A percentile compares a stretch with the other conserved stretches of the same genome.
Evolutionary conservation across 2,329 filamentous ascomycete species (phyloP).

Genomic region (Daldinia sp.): DNA sequence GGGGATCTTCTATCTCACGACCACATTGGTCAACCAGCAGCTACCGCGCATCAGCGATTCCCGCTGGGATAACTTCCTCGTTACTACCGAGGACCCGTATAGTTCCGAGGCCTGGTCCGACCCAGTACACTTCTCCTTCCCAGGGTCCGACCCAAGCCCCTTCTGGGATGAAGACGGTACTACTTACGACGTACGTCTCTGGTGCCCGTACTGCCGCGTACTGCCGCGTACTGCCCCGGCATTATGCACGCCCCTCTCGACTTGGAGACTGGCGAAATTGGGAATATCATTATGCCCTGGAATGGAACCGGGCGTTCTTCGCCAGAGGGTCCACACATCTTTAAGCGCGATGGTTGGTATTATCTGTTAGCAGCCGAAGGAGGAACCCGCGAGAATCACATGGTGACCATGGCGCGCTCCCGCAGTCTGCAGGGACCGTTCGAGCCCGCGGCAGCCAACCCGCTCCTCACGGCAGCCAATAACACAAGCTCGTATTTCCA

Average conservation of each 20-base stretch:
- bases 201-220: neutral
- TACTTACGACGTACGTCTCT: neutral
- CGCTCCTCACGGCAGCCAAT: conserved; percentile 41
- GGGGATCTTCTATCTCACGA: neutral
- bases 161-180: neutral
- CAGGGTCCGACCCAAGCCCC: neutral
- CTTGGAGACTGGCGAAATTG: neutral
- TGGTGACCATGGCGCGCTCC: conserved; percentile 43
- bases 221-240: neutral
- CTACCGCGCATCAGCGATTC: neutral
- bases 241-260: neutral
- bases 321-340: neutral
- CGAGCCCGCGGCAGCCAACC: conserved; percentile 40
- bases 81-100: neutral
- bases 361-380: neutral
- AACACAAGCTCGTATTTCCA: conserved; percentile 29
- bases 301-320: neutral
- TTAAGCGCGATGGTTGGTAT: neutral
- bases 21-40: neutral
- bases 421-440: conserved; percentile 45
- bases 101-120: neutral
- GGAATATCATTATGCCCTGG: neutral
- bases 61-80: neutral
- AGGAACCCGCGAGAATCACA: conserved; percentile 37
- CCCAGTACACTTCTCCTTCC: neutral